Evolutionary conservation across 2,329 filamentous ascomycete genomes (phyloP), one percentile per base, ranked within the genome.

Genomic region (Colletotrichum sp.): DNA sequence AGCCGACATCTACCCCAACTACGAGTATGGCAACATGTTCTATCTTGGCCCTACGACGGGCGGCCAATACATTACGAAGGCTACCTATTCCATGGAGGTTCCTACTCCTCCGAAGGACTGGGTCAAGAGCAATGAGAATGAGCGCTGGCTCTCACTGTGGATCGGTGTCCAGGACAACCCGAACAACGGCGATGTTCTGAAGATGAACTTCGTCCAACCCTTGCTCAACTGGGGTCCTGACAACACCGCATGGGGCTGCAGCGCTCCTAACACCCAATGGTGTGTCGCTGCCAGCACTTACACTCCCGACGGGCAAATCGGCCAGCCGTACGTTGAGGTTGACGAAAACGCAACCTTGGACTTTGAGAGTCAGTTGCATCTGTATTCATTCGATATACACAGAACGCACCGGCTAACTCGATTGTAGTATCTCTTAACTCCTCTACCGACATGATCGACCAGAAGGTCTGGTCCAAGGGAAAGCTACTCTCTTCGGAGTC

Each of bases 61-160:
- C n/a, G 63, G 70, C 12, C 70, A 72, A 28, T 72, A 72, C 55
- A 63, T 72, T 52, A 76, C 79, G 5, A 77, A 76, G 26, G 39
- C 82, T 52, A 77, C 30, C 8, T 79, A 79, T 57, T 72, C 32
- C 13, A 78, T 82, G 70, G 70, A 72, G 34, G 70, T 72, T 26
- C 70, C 70, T 18, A 9, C 36, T 18, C 70, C 52, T n/a, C 70
- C 70, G 15, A 68, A 55, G 21, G 62, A 72, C 64, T 72, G 70
- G 70, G 70, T 72, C 13, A 72, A 62, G 34, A n/a, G 52, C 24
- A 65, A 68, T 15, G 70, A 72, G 63, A 36, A 49, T 10, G 30
- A 72, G 26, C 49, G 70, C 15, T 72, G 63, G 70, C 63, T 68
- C 8, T 72, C 70, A 1, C 64, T 72, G 26, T 72, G 63, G 70